Evolutionary conservation across 2,329 filamentous ascomycete genomes (phyloP).

Genomic region (Ophiosphaerella narmari): DNA sequence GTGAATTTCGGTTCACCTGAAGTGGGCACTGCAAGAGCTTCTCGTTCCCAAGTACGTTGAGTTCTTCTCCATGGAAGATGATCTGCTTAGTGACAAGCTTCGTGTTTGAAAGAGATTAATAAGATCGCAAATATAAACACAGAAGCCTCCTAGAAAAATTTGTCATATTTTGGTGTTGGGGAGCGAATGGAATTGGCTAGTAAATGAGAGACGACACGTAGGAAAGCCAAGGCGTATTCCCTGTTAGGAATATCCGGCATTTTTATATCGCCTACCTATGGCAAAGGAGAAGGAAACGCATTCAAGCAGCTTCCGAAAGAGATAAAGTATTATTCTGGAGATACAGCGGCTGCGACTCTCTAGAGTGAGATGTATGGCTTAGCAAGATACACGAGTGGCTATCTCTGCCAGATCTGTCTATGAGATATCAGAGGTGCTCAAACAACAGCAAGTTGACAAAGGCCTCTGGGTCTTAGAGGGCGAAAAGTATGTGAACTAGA

Average conservation of each 20-base stretch:
- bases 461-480: too few relatives aligned
- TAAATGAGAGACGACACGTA: background rate
- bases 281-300: background rate
- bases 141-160: background rate
- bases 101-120: background rate
- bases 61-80: conserved; percentile 13
- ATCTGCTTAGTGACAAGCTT: conserved; percentile 5
- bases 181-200: background rate
- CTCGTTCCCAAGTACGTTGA: conserved; percentile 5
- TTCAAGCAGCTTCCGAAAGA: background rate
- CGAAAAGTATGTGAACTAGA: too few relatives aligned
- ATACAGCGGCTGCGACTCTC: background rate
- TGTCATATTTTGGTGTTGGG: background rate
- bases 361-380: too few relatives aligned
- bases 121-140: background rate
- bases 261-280: background rate
- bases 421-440: too few relatives aligned
- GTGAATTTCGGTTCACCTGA: background rate
- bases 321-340: background rate
- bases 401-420: too few relatives aligned
- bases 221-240: background rate
- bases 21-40: conserved; percentile 7
- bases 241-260: background rate
- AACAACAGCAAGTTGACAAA: too few relatives aligned
- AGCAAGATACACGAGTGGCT: too few relatives aligned